phyloP scores from a whole-genome alignment of 2,329 filamentous ascomycete genomes.

The Fusarium palustre region DNA sequence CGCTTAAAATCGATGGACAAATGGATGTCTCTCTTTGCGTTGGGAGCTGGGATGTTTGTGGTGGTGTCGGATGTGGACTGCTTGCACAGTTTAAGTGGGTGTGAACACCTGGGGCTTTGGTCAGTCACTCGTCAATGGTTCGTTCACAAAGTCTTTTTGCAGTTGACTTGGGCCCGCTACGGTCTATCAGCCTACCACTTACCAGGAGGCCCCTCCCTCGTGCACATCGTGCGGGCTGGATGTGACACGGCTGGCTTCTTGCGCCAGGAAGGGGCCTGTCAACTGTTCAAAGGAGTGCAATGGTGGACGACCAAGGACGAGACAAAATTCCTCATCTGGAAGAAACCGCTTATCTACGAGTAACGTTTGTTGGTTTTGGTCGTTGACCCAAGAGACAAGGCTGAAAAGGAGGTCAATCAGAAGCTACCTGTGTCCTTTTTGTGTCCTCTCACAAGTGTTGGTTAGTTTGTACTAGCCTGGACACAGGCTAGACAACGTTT shows the following conservation, averaged over 20 bases:
- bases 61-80: slow-evolving; percentile 43
- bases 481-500: slow-evolving; percentile 30
- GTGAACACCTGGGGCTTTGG: slow-evolving; percentile 35
- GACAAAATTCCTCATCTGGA: slow-evolving; percentile 33
- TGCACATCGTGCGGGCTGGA: slow-evolving; percentile 39
- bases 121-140: slow-evolving; percentile 39
- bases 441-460: slow-evolving; percentile 26
- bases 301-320: slow-evolving; percentile 19
- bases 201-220: slow-evolving; percentile 37
- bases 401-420: slow-evolving; percentile 36
- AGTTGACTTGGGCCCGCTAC: slow-evolving; percentile 37
- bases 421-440: slow-evolving; percentile 17
- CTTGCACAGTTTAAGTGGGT: slow-evolving; percentile 34
- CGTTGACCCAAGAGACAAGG: slow-evolving; percentile 26
- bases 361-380: slow-evolving; percentile 5
- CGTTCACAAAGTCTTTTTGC: slow-evolving; percentile 33
- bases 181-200: slow-evolving; percentile 37
- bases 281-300: slow-evolving; percentile 15
- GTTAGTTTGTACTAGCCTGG: slow-evolving; percentile 28
- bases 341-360: slow-evolving; percentile 22
- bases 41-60: slow-evolving; percentile 43
- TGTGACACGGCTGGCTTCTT: slow-evolving; percentile 39
- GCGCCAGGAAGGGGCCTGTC: slow-evolving; percentile 36
- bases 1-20: slow-evolving; percentile 34
- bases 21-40: slow-evolving; percentile 37